These are phyloP conservation scores for Monosporozyma aerobia DNA, from an alignment of 805 yeast genomes.

Conservation along the genomic window DNA sequence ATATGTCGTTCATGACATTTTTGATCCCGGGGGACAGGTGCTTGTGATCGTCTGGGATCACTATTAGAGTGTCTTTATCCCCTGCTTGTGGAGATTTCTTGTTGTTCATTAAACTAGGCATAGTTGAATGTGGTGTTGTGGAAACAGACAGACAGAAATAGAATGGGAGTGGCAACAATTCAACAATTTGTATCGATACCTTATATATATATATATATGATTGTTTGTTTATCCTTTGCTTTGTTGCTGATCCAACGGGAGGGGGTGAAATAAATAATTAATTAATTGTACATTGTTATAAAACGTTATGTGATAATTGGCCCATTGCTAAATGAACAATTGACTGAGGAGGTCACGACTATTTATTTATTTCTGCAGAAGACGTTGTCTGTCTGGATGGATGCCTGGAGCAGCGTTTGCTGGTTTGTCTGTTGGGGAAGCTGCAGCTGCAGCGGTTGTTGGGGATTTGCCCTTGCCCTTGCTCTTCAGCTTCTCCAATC, in stretches of 20 bases:
- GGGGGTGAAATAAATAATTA: too few species aligned
- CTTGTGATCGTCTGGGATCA: background rate
- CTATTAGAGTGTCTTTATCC: background rate
- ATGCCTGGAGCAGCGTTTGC: conserved; percentile 6
- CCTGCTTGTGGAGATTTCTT: background rate
- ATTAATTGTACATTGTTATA: too few species aligned
- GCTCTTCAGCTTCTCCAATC: conserved; percentile 41
- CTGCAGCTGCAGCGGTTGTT: conserved; percentile 6
- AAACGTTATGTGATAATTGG: too few species aligned
- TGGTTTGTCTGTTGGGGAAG: background rate
- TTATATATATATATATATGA: too few species aligned
- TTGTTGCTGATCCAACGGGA: too few species aligned
- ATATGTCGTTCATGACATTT: conserved; percentile 29
- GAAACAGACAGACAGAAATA: background rate
- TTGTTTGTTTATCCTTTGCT: too few species aligned
- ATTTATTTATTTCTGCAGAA: conserved; percentile 9
- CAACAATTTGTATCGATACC: too few species aligned
- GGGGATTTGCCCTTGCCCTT: conserved; percentile 12
- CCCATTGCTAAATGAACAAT: too few species aligned
- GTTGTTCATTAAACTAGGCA: background rate
- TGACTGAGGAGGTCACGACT: background rate
- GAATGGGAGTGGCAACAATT: too few species aligned
- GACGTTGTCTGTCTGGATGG: conserved; percentile 59
- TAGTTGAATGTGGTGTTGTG: background rate
- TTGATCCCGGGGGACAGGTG: background rate